Evolutionary conservation across 2,329 filamentous ascomycete species (phyloP), one percentile per base, ranked within the genome.

Genomic region (Periconia sp.): DNA sequence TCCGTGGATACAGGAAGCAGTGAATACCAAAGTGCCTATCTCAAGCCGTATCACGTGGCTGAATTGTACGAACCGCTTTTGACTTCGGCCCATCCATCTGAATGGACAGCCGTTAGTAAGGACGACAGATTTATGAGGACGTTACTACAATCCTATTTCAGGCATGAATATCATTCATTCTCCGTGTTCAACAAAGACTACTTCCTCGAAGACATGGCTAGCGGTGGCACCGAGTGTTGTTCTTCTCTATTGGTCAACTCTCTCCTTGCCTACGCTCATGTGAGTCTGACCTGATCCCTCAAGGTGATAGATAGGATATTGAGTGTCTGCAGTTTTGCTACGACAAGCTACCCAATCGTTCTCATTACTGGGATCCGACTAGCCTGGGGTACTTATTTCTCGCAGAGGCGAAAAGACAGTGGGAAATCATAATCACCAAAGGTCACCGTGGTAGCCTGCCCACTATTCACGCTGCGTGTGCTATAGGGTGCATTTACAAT

Each of bases 131-230:
- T 60, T 5, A 27, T 56, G 41, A 37, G 41, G 9, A 15, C 27
- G 17, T 53, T 56, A 13, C 41, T 60, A 14, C 31, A 54, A 18
- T 6, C 10, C 2, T 60, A 58, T 14, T 56, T 60, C n/a, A 17
- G 50, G 2, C 49, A 54, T 30, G 53, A 58, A 23, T 58, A 45
- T 20, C 50, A 43, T 1, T 49, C 41, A 6, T 56, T 31, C 19
- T 31, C 49, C 3, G 49, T 45, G 30, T 56, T 60, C 19, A 55
- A 60, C 13, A 60, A 56, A 33, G 56, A 60, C 17, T n/a, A 43
- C 14, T 55, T 60, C 27, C 49, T 60, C 14, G 49, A 52, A 2
- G 58, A 58, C 23, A 50, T 60, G 45, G 23, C 23, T 27, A 27
- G 8, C 11, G 13, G 14, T 23, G 17, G 14, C 41, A 51, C 23